phyloP scores from a whole-genome alignment of 169 alveolate genomes.

The Pseudocohnilembus persalinus region DNA sequence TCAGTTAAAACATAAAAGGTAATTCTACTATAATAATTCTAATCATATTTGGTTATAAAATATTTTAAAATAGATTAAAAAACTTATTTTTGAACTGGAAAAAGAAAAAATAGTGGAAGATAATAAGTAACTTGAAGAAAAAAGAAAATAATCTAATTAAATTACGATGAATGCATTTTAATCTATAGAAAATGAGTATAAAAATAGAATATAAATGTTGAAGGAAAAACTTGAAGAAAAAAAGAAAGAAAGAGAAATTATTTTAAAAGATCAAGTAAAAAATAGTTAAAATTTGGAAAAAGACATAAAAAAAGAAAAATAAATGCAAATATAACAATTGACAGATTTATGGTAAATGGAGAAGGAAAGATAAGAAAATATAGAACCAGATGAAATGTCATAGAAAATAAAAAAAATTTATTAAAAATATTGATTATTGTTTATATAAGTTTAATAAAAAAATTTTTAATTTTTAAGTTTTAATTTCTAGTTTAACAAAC shows the following conservation, averaged over 20 bases:
- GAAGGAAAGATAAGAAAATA: conserved; percentile 3
- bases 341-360: conserved; percentile 8
- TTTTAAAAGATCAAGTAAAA: not conserved
- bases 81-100: conserved; percentile 19
- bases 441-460: not conserved
- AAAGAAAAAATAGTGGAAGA: conserved; percentile 20
- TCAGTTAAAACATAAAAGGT: not conserved
- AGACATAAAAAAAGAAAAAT: not conserved
- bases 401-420: no score
- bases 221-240: conserved; percentile 9
- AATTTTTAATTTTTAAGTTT: not conserved
- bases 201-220: conserved; percentile 16
- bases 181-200: conserved; percentile 4
- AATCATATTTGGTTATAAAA: no score
- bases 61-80: not conserved
- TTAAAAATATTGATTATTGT: not conserved
- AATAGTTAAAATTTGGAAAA: not conserved
- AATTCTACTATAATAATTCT: no score
- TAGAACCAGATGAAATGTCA: conserved; percentile 4
- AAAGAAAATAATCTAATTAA: not conserved
- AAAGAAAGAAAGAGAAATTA: conserved; percentile 9
- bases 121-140: not conserved
- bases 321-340: conserved; percentile 1
- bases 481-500: no score
- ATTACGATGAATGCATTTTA: conserved; percentile 6